Evolutionary conservation across 2,329 filamentous ascomycete genomes (phyloP), one percentile per base, ranked within the genome.

Genomic region (Blastomyces silverae): DNA sequence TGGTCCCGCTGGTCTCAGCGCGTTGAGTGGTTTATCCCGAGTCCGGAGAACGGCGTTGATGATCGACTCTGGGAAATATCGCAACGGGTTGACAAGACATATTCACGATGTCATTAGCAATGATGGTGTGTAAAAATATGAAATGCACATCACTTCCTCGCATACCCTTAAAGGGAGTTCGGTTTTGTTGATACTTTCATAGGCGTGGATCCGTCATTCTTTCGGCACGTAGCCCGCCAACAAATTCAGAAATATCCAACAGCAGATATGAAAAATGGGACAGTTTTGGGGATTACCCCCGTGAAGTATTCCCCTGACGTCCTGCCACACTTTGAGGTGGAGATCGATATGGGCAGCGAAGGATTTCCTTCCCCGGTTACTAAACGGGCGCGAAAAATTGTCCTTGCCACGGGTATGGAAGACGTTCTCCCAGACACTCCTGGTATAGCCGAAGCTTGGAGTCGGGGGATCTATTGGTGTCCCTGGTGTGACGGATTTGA

Each of bases 401-500:
- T 87, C 44, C 79, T 87, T 3, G 85, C 79, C 28, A 87, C 84
- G 0, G 85, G 85, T 5, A 73, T 87, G 25, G 75, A 73, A 7
- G 85, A 87, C 69, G 71, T 84, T 31, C 73, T 87, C 2, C 84
- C 85, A 0, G 28, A 65, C 0, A 86, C 84, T 0, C 84, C 85
- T 0, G 85, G 85, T 0, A 63, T 87, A 0, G 42, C 68, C 8
- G 81, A 85, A 64, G 82, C 80, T 69, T 87, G 83, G 80, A 84
- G 83, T 60, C 79, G 82, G 65, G 85, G 85, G 6, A 81, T 87
- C 62, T 87, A 76, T 74, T 87, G 85, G 84, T 87, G 85, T 64
- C 84, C 84, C 0, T 87, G 85, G 85, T 87, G 85, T 67, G 85
- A 87, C 70, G 85, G 85, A 15, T 79, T 82, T 67, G 85, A 87